phyloP scores from a whole-genome alignment of 306 rosid genomes.

The Carpinus fangiana region DNA sequence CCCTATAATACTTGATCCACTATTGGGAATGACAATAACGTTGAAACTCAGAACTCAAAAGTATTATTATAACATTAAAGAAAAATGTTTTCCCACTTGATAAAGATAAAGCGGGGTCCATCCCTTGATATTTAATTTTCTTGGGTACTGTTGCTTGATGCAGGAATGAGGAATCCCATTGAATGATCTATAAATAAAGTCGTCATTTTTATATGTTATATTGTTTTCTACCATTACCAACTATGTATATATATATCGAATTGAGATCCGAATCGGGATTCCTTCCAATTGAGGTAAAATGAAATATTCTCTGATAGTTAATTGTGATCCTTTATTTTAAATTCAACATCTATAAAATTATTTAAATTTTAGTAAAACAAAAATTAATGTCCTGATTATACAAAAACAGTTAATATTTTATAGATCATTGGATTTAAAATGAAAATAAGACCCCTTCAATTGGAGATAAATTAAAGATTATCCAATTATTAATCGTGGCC shows the following conservation, averaged over 20 bases:
- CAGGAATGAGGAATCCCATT: background rate
- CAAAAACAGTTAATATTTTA: too few species aligned
- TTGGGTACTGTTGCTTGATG: background rate
- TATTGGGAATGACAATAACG: slow-evolving; percentile 12
- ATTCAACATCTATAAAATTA: too few species aligned
- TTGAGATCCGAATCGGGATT: too few species aligned
- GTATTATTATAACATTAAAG: background rate
- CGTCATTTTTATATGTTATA: background rate
- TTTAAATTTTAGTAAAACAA: too few species aligned
- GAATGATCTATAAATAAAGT: background rate
- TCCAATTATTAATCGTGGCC: too few species aligned
- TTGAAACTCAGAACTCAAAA: background rate
- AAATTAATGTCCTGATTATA: too few species aligned
- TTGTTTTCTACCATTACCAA: background rate
- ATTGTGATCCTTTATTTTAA: too few species aligned
- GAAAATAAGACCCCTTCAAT: too few species aligned
- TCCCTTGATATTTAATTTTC: background rate
- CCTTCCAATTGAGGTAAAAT: too few species aligned
- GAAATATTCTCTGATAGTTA: too few species aligned
- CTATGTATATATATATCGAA: background rate
- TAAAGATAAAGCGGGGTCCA: slow-evolving; percentile 7
- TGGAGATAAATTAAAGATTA: too few species aligned
- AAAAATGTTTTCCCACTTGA: slow-evolving; percentile 3
- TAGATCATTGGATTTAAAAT: too few species aligned
- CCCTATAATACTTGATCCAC: background rate